Percentiles rank a stretch among this genome's conserved stretches.
Conservation (phyloP, 768 basidiomycete genomes). For the Phaeotremella skinneri region DNA sequence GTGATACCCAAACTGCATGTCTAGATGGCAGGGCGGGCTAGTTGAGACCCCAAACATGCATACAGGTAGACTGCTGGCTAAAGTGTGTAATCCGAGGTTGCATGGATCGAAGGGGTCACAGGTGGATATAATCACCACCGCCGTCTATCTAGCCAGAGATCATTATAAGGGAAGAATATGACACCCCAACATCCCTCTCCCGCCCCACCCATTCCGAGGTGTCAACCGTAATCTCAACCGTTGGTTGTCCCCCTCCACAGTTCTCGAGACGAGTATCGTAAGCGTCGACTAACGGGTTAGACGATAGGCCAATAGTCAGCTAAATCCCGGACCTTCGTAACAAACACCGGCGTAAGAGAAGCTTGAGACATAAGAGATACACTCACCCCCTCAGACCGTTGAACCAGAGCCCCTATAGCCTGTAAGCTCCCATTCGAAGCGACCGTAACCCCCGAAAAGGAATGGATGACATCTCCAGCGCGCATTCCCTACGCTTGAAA, state of each 20-base stretch:
- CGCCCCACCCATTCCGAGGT: conserved; percentile 79
- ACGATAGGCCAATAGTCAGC: neutral
- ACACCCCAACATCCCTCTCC: conserved; percentile 75
- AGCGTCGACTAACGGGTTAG: conserved; percentile 19
- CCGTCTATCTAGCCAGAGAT: no score
- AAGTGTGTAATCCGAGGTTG: no score
- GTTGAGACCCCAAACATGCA: neutral
- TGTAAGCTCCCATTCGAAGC: conserved; percentile 68
- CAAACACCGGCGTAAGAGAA: no score
- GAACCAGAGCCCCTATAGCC: conserved; percentile 70
- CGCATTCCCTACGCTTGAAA: conserved; percentile 16
- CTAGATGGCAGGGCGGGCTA: neutral
- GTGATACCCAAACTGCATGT: neutral
- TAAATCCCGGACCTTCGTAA: neutral
- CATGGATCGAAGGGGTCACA: no score
- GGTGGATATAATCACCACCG: no score
- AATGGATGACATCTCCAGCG: conserved; percentile 29
- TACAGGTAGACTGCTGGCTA: neutral
- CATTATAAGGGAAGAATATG: conserved; percentile 45
- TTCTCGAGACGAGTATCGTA: conserved; percentile 23
- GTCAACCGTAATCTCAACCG: conserved; percentile 60
- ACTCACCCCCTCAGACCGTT: conserved; percentile 73
- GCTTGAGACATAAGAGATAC: neutral
- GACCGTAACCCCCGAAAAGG: conserved; percentile 59
- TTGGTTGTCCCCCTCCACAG: conserved; percentile 1